These are phyloP conservation scores for Piromyces finnis DNA, from an alignment of 192 early-diverging fungal genomes.

Conservation along the genomic window DNA sequence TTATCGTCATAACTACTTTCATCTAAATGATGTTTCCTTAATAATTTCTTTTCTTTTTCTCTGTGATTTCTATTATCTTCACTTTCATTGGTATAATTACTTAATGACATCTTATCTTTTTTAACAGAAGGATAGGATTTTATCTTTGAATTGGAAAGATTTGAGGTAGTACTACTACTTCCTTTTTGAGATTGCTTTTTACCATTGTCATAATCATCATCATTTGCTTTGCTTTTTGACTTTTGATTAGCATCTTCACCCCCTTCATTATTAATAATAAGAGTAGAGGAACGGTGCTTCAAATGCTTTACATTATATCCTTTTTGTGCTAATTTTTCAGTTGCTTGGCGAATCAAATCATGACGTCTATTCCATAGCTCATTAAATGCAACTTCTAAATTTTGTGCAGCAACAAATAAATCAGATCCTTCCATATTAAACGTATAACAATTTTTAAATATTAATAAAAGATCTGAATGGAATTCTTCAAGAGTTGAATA, in stretches of 20 bases:
- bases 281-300: not conserved
- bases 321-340: not conserved
- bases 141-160: not conserved
- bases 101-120: not conserved
- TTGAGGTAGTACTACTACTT: not conserved
- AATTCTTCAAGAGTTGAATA: constrained; percentile 51
- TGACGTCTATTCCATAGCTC: not conserved
- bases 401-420: not conserved
- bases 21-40: not conserved
- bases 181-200: no score
- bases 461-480: constrained; percentile 54
- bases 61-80: not conserved
- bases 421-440: constrained; percentile 47
- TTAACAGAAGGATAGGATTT: not conserved
- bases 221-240: not conserved
- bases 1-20: not conserved
- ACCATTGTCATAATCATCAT: not conserved
- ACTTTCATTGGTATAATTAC: not conserved
- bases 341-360: not conserved
- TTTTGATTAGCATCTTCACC: not conserved
- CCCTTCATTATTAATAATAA: not conserved
- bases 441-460: constrained; percentile 70
- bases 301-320: not conserved
- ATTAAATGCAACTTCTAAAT: not conserved
- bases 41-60: not conserved